Evolutionary conservation across 768 basidiomycete species (phyloP).

Genomic region (Cubamyces sp.): DNA sequence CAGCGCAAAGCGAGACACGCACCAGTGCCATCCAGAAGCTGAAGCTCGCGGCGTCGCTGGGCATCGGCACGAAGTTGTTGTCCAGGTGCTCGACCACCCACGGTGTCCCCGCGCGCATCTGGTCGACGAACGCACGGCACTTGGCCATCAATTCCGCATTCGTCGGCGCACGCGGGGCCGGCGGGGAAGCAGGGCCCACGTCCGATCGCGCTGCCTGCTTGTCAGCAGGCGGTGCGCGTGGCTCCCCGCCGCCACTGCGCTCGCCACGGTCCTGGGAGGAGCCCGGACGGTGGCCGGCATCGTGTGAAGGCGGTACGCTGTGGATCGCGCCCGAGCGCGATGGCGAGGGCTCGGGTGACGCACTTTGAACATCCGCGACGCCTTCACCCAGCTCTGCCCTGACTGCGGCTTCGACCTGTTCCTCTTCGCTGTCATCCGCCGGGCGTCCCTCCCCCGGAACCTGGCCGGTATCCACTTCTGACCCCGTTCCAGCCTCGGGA

Average conservation of each 20-base stretch:
- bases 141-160: constrained; percentile 48
- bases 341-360: constrained; percentile 1
- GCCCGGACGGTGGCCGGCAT: neutral
- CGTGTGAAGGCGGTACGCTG: constrained; percentile 2
- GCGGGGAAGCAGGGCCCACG: neutral
- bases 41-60: constrained; percentile 69
- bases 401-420: constrained; percentile 7
- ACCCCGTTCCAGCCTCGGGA: neutral
- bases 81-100: constrained; percentile 92
- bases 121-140: constrained; percentile 64
- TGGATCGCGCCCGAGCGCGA: constrained; percentile 19
- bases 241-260: neutral
- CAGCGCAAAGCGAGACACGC: constrained; percentile 27
- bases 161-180: constrained; percentile 23
- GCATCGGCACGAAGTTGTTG: constrained; percentile 78
- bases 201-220: neutral
- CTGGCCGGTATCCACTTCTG: neutral
- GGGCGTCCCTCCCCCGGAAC: neutral
- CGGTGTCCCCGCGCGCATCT: constrained; percentile 74
- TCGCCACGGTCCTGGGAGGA: neutral
- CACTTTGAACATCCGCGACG: neutral
- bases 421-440: neutral
- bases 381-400: constrained; percentile 10
- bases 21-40: constrained; percentile 89
- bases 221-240: neutral